A percentile compares a stretch with the other conserved stretches of the same genome.
Conservation (phyloP, 352 stramenopile genomes). For the Pythium sukuiense region DNA sequence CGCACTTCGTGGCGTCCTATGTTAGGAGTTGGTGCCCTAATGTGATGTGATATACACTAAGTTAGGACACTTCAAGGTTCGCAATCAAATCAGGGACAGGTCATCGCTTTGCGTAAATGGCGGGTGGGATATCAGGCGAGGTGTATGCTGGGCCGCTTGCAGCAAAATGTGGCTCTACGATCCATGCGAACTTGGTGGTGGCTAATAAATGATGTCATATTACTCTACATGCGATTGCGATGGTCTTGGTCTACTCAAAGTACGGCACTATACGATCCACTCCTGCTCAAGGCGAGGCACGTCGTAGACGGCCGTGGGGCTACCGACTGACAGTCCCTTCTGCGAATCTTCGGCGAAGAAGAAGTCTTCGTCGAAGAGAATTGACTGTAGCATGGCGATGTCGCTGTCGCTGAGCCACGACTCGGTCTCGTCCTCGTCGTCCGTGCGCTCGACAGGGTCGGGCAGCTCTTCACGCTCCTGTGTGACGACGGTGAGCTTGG, state of each 20-base stretch:
- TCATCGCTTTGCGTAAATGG: neutral
- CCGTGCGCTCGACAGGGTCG: constrained; percentile 13
- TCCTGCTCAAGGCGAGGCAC: constrained; percentile 16
- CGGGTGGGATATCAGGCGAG: constrained; percentile 1
- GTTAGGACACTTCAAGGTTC: neutral
- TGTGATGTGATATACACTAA: neutral
- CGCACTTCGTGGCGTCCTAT: neutral
- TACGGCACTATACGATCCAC: constrained; percentile 9
- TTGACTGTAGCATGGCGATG: constrained; percentile 21
- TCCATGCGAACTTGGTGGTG: neutral
- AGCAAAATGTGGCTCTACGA: too few species aligned
- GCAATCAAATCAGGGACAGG: too few species aligned
- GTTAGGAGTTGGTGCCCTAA: neutral
- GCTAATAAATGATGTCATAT: constrained; percentile 22
- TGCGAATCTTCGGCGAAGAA: constrained; percentile 6
- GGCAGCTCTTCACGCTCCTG: constrained; percentile 5
- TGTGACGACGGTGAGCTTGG: constrained; percentile 4
- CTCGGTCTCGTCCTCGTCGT: constrained; percentile 7
- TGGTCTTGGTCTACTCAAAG: neutral
- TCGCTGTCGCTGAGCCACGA: constrained; percentile 23
- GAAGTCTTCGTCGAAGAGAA: constrained; percentile 22
- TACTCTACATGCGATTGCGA: constrained; percentile 16
- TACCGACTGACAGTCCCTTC: constrained; percentile 10
- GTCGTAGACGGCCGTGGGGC: constrained; percentile 20
- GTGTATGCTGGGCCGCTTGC: too few species aligned